These are phyloP conservation scores for Penicillium sp. DNA, from an alignment of 2,329 filamentous ascomycete species.

Conservation along the genomic window DNA sequence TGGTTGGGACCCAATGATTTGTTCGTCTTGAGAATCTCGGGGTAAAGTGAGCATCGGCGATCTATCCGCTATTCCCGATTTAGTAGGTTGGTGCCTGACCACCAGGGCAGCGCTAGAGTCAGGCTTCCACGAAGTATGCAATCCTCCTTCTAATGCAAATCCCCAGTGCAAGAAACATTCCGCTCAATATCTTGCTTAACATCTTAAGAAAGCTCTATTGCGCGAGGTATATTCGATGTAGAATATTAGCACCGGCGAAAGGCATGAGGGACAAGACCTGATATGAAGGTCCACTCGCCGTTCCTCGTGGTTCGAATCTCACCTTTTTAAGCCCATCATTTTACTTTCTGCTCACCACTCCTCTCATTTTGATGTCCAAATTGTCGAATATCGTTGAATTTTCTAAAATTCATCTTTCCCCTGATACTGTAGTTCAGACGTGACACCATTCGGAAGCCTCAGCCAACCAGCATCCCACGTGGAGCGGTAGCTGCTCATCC, in stretches of 20 bases:
- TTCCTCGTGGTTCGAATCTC: not conserved
- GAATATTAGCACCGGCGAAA: not conserved
- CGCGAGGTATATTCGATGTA: not conserved
- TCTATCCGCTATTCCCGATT: not conserved
- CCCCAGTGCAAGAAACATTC: not conserved
- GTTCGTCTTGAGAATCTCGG: not conserved
- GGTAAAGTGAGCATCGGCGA: not conserved
- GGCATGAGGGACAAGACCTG: not conserved
- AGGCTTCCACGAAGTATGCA: not conserved
- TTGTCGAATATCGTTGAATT: no score
- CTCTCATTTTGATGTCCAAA: not conserved
- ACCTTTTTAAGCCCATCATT: not conserved
- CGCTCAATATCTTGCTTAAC: not conserved
- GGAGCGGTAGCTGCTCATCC: constrained; percentile 5
- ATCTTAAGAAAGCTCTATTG: not conserved
- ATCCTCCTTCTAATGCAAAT: not conserved
- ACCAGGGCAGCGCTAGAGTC: not conserved
- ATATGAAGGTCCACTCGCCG: not conserved
- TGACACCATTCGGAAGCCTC: not conserved
- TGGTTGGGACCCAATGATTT: not conserved
- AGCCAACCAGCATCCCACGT: constrained; percentile 7
- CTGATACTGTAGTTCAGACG: not conserved
- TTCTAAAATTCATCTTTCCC: not conserved
- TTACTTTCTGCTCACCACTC: not conserved
- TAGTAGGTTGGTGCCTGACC: not conserved